Base-by-base conservation (phyloP, 1,284 basidiomycete genomes). In the Ceratobasidium sp. region DNA sequence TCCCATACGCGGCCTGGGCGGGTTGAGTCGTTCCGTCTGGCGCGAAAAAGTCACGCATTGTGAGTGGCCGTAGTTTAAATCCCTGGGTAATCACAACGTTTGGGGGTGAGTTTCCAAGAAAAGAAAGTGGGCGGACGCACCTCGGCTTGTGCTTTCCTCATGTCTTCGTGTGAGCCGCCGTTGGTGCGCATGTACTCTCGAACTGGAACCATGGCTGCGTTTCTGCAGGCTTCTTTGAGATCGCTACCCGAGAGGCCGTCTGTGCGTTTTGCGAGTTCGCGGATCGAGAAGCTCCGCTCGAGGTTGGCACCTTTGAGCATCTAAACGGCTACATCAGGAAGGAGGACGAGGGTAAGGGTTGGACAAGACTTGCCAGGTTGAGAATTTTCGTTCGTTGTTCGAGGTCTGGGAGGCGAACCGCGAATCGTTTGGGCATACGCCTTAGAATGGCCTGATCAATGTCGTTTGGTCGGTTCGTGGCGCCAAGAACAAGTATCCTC, bases 401-500 rank as follows among this genome's bases (percentile, higher is more conserved):
- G 3, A 83, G 79, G 76, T 92, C 90, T 0, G 97, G 97, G 28
- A 98, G 84, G 8, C 88, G 85, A 73, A 99, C 89, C 0, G 93
- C 87, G 80, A 98, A 99, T n/a, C 96, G 91, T 81, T 98, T 98
- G 0, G 97, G 97, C 94, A 99, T 95, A 41, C 97, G 90, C 32
- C 97, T 88, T 3, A 98, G 85, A 78, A 98, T 97, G 26, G 97
- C 97, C 12, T 93, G 85, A 81, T 99, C 97, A 72, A 99, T 99
- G 78, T 98, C 97, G 77, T 88, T 89, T 14, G 96, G 96, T 74
- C 97, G 85, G 81, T 99, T 99, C 5, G 97, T 98, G 0, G 96
- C 97, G 34, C 97, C 97, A 1, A 99, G 88, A 3, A 99, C 94
- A 75, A 99, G 82, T 77, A 99, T 97, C 26, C 95, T 87, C 23